These are phyloP conservation scores for Sclerotinia minor DNA, from an alignment of 2,329 filamentous ascomycete species.

Conservation along the genomic window DNA sequence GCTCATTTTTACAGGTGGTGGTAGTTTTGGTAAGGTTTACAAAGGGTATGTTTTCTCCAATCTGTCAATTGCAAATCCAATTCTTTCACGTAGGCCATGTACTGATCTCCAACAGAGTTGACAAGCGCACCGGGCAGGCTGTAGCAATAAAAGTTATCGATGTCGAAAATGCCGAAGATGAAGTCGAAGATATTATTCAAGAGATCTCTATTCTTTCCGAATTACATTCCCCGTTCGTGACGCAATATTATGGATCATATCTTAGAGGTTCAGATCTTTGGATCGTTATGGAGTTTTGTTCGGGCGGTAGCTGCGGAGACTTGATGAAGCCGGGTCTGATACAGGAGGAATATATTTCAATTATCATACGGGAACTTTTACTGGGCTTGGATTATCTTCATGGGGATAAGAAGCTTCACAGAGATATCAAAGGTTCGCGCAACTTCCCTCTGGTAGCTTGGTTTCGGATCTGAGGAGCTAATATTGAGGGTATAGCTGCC, in stretches of 20 bases:
- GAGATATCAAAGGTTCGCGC: slow-evolving; percentile 84
- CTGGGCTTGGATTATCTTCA: slow-evolving; percentile 91
- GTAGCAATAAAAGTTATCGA: slow-evolving; percentile 99
- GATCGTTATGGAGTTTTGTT: slow-evolving; percentile 99
- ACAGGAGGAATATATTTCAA: slow-evolving; percentile 93
- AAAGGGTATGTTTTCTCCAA: slow-evolving; percentile 68
- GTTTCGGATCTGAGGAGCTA: slow-evolving; percentile 16
- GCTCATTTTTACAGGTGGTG: slow-evolving; percentile 65
- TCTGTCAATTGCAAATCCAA: slow-evolving; percentile 16
- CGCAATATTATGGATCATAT: slow-evolving; percentile 96
- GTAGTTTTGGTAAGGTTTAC: slow-evolving; percentile 98
- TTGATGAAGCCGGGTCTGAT: slow-evolving; percentile 92
- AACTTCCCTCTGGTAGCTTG: background rate
- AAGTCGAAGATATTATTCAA: slow-evolving; percentile 98
- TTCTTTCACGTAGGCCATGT: background rate
- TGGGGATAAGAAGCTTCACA: slow-evolving; percentile 90
- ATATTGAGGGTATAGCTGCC: slow-evolving; percentile 61
- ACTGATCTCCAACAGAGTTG: slow-evolving; percentile 60
- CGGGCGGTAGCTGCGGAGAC: slow-evolving; percentile 92
- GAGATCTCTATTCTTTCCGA: slow-evolving; percentile 97
- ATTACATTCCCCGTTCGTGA: slow-evolving; percentile 93
- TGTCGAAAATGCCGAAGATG: slow-evolving; percentile 97
- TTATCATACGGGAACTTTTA: slow-evolving; percentile 87
- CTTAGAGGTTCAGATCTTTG: slow-evolving; percentile 94
- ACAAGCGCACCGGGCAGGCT: slow-evolving; percentile 87